Conservation (phyloP, 257 asterid species). For the Asclepias syriaca region DNA sequence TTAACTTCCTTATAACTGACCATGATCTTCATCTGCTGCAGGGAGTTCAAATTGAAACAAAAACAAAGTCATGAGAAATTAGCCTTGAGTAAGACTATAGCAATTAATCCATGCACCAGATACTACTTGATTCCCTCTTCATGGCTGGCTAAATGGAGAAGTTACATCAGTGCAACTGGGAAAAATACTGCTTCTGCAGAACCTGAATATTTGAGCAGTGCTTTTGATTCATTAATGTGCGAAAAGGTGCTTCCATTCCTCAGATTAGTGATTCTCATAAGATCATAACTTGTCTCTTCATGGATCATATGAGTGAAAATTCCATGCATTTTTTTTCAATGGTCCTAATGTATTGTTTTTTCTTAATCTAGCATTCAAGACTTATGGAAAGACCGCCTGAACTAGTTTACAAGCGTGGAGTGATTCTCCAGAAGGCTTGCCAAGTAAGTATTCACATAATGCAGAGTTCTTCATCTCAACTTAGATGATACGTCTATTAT, state of each 20-base stretch:
- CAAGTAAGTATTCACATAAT: slow-evolving; percentile 50
- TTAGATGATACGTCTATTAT: neutral
- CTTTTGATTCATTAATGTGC: slow-evolving; percentile 62
- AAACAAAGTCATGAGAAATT: slow-evolving; percentile 77
- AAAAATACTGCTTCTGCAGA: slow-evolving; percentile 56
- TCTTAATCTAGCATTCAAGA: slow-evolving; percentile 59
- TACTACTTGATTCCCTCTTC: slow-evolving; percentile 76
- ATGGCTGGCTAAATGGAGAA: slow-evolving; percentile 87
- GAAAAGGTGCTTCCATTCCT: slow-evolving; percentile 47
- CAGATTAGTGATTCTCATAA: neutral
- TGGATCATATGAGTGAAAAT: neutral
- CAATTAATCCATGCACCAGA: slow-evolving; percentile 47
- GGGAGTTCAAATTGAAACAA: slow-evolving; percentile 85
- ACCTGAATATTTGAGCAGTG: slow-evolving; percentile 52
- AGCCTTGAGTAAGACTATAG: slow-evolving; percentile 52
- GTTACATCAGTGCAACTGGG: slow-evolving; percentile 60
- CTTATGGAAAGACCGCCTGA: slow-evolving; percentile 95
- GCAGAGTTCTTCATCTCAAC: neutral
- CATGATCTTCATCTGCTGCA: slow-evolving; percentile 37
- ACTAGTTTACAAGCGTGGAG: slow-evolving; percentile 72
- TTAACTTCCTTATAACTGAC: slow-evolving; percentile 29
- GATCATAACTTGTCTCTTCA: neutral
- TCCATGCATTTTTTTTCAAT: neutral
- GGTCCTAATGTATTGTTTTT: slow-evolving; percentile 5
- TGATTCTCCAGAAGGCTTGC: slow-evolving; percentile 64